Evolutionary conservation across 2,329 filamentous ascomycete species (phyloP), one percentile per base, ranked within the genome.

Genomic region (Talaromyces piceae): DNA sequence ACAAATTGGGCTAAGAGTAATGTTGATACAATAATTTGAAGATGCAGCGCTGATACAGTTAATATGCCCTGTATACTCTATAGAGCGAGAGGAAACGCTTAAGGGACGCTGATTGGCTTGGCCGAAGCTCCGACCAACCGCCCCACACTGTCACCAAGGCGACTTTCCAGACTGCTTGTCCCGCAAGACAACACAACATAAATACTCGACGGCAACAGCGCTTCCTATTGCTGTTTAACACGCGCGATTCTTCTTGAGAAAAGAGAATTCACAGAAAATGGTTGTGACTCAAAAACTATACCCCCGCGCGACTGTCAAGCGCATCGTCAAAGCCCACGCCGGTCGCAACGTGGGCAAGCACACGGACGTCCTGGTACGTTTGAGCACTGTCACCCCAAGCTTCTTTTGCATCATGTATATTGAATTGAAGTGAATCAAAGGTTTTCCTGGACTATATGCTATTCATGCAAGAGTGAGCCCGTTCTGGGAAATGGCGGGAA

Each of bases 291-390:
- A 85, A 63, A 91, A 89, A 60, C 76, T 88, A 12, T 95, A 95
- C 63, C 90, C 90, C 9, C 84, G 90, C 56, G 83, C 82, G 16
- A 93, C 88, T 0, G 77, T 95, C 60, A 93, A 90, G 70, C 91
- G 90, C 69, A 91, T 94, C 54, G 78, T 94, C 62, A 95, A 95
- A 71, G 89, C 88, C 16, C 89, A 95, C 68, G 86, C 88, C 7
- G 86, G 87, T 56, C 83, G 84, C 64, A 86, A 80, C 57, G 70
- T 95, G 56, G 88, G 84, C 74, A 93, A 89, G 69, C 91, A 93
- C 68, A 86, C 84, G 26, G 91, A 95, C 69, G 83, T 94, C 52
- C 76, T 91, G 72, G 88, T 94, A 71, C 54, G 79, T 13, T 11
- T 31, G 5, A 3, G 6, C 3, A 4, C 11, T 13, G 18, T 23